Evolutionary conservation across 331 rosid genomes (phyloP).

Genomic region (Pyrus hybrid): DNA sequence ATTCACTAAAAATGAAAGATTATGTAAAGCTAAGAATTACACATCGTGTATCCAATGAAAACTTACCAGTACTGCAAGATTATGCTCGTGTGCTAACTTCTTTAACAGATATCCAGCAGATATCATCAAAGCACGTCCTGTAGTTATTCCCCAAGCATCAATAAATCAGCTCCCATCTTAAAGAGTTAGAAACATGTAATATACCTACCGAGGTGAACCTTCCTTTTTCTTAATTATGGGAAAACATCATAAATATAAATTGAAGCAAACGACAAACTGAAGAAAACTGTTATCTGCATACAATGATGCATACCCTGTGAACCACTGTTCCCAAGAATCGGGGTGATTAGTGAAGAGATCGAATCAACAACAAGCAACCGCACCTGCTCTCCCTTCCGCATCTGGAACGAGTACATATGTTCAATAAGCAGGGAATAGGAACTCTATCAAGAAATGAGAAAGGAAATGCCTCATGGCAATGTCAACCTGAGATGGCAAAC

Average conservation of each 20-base stretch:
- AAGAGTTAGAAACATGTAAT: not conserved
- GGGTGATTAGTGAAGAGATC: constrained; percentile 72
- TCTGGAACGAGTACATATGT: constrained; percentile 26
- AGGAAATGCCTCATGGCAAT: constrained; percentile 2
- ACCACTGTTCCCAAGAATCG: constrained; percentile 71
- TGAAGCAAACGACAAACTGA: not conserved
- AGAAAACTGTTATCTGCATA: not conserved
- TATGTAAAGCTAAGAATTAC: not conserved
- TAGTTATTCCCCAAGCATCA: constrained; percentile 21
- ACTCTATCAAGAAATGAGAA: not conserved
- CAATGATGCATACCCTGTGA: constrained; percentile 61
- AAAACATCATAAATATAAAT: not conserved
- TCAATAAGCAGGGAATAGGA: constrained; percentile 8
- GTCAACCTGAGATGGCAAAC: constrained; percentile 59
- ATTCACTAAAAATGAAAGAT: not conserved
- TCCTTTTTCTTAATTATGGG: not conserved
- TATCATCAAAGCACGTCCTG: constrained; percentile 82
- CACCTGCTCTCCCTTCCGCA: constrained; percentile 36
- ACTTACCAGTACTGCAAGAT: constrained; percentile 66
- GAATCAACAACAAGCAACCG: constrained; percentile 75
- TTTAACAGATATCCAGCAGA: constrained; percentile 77
- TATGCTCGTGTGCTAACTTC: constrained; percentile 73
- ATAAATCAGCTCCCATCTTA: not conserved
- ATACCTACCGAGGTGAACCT: not conserved
- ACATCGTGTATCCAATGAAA: not conserved